Base-by-base conservation (phyloP, 257 asterid species). In the Forsythia viridissima region DNA sequence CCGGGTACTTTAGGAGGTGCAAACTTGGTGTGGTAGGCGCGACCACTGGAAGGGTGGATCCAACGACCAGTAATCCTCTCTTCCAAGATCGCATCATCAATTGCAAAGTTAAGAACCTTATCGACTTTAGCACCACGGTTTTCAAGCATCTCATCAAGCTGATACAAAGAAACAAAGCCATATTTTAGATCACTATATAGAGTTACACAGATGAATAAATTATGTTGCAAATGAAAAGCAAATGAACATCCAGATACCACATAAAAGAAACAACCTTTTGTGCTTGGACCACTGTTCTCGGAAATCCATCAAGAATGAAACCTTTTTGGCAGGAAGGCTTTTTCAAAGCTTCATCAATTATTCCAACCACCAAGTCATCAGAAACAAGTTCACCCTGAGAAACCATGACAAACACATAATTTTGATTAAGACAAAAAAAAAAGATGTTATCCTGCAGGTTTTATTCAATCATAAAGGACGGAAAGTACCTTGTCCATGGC, bases 91-190 rank as follows among this genome's bases (percentile, higher is more conserved):
- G 99, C 91, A 87, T 93, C 98, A 84, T 93, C 98, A 82, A 94
- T 90, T 43, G 98, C 97, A 88, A 94, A 94, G 88, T 93, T 94
- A 9, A 94, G 91, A 82, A 94, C 98, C 81, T 94, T 93, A 83
- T 94, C 98, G 61, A 94, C 87, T 87, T 93, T 94, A 72, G 59
- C 88, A 51, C 99, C 97, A 76, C 84, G 93, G 40, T 87, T 87
- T n/a, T 81, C 92, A 80, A 94, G 98, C 98, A 94, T 94, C 84
- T 89, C 98, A 87, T 94, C 99, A 71, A 94, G 98, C 99, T 94
- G 90, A 82, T 43, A 75, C 6, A 38, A 73, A 55, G 67, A 34
- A 77, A 77, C 78, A 41, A n/a, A 71, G 51, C 51, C 41, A 42
- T 6, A 15, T 12, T 70, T 79, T 59, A 83, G 80, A 70, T 77